Evolutionary conservation across 106 monocot species (phyloP), one percentile per base, ranked within the genome.

Genomic region (Hemerocallis citrina): DNA sequence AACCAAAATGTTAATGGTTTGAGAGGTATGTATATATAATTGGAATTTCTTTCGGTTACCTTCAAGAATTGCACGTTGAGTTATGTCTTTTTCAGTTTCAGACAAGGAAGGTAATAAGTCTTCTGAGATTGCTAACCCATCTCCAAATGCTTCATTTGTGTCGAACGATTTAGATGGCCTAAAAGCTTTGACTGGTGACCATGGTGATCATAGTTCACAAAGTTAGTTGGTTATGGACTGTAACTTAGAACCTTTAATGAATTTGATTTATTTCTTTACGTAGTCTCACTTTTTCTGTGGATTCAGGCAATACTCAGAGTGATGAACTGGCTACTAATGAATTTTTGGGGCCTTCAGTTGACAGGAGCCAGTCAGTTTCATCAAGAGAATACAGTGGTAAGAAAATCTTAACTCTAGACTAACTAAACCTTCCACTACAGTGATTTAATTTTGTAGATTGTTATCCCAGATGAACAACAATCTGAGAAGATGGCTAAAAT

Each of bases 1-100:
- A 68, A 68, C 42, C 57, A 13, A 57, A 68, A 68, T n/a, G 10
- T 19, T 4, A 68, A 36, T 33, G 49, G 36, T 48, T 13, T 68
- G 21, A 57, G 47, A 58, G 68, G 68, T 68, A 35, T 40, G 24
- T 58, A 15, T 4, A 32, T 22, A 29, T 23, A 38, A 38, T 5
- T 38, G 11, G 37, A 47, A n/a, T 63, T n/a, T 48, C 0, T 12
- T 11, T 22, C 34, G 48, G 16, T 40, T 60, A n/a, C 22, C 60
- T 22, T 25, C 40, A 41, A 25, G 39, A 15, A 17, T 48, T 65
- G 59, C 23, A 13, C 41, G 22, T 24, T 24, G 23, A 25, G 3
- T 39, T 38, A n/a, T 42, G 22, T 30, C 3, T 45, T 19, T 6
- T 6, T 34, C 34, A 14, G 63, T 35, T 35, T 34, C 49, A 23